Conservation (phyloP, 441 rosid species). For the Euphorbia celastroides region DNA sequence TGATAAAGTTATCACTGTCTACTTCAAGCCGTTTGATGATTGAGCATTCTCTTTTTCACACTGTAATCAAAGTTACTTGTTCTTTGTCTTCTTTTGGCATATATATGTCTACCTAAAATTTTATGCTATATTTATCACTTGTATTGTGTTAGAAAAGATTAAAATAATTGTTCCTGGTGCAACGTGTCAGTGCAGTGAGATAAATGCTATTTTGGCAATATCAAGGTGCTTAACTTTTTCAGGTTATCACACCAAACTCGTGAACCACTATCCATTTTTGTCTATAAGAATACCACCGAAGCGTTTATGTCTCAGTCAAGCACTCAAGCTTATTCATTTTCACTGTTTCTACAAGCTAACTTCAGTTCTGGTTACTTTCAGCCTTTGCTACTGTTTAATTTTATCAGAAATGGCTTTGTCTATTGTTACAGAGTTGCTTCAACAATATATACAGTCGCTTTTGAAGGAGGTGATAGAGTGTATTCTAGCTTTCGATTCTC, state of each 20-base stretch:
- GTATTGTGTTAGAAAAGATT: background rate
- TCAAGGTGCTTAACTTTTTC: constrained; percentile 17
- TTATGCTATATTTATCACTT: constrained; percentile 8
- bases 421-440: constrained; percentile 37
- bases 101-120: background rate
- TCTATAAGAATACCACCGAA: constrained; percentile 13
- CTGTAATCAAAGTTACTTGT: background rate
- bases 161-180: constrained; percentile 1
- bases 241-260: constrained; percentile 24
- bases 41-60: background rate
- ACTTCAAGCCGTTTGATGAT: background rate
- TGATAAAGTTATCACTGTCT: no score
- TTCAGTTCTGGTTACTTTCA: constrained; percentile 9
- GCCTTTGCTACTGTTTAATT: constrained; percentile 2
- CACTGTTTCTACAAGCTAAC: constrained; percentile 17
- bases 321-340: constrained; percentile 20
- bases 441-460: constrained; percentile 38
- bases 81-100: background rate
- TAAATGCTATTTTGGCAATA: constrained; percentile 24
- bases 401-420: constrained; percentile 37
- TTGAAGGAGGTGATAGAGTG: constrained; percentile 38
- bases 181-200: constrained; percentile 22
- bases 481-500: constrained; percentile 1
- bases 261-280: constrained; percentile 21
- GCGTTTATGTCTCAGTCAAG: constrained; percentile 20